Percentiles rank a stretch among this genome's conserved stretches.
Evolutionary conservation across 164 flowering plant species (phyloP).

Genomic region (Vitis cinerea): DNA sequence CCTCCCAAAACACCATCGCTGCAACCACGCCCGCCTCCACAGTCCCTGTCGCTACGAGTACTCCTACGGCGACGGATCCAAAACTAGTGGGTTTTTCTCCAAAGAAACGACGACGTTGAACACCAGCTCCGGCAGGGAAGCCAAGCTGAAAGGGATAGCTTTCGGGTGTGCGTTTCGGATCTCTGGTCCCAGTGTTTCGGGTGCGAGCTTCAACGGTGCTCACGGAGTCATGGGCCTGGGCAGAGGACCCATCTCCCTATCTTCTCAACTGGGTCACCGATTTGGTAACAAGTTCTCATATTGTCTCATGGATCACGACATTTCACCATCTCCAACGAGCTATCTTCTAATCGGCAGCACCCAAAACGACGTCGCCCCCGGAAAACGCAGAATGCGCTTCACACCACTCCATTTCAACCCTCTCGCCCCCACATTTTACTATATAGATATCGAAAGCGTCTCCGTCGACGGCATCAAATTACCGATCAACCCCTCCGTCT

Average conservation of each 20-base stretch:
- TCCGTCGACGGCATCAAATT: constrained; percentile 42
- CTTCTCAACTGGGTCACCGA: constrained; percentile 62
- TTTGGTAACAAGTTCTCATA: constrained; percentile 77
- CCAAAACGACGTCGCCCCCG: constrained; percentile 6
- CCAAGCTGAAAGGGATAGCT: constrained; percentile 18
- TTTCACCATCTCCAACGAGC: constrained; percentile 77
- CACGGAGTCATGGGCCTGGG: constrained; percentile 83
- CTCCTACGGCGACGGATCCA: constrained; percentile 65
- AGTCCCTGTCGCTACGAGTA: constrained; percentile 65
- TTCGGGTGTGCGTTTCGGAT: constrained; percentile 70
- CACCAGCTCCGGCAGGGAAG: constrained; percentile 33
- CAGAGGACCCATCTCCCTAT: constrained; percentile 69
- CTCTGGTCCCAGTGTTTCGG: constrained; percentile 55
- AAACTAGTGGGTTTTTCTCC: constrained; percentile 64
- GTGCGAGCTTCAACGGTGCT: constrained; percentile 59
- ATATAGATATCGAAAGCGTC: constrained; percentile 48
- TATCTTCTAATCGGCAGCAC: constrained; percentile 56
- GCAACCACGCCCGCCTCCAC: constrained; percentile 60
- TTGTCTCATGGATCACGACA: constrained; percentile 74
- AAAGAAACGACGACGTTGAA: constrained; percentile 51
- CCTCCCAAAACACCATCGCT: constrained; percentile 29
- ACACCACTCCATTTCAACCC: constrained; percentile 63
- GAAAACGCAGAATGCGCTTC: constrained; percentile 27
- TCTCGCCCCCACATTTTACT: constrained; percentile 68
- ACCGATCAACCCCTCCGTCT: constrained; percentile 50